These are phyloP conservation scores for Clitopilus hobsonii DNA, from an alignment of 768 basidiomycete genomes.

Conservation along the genomic window DNA sequence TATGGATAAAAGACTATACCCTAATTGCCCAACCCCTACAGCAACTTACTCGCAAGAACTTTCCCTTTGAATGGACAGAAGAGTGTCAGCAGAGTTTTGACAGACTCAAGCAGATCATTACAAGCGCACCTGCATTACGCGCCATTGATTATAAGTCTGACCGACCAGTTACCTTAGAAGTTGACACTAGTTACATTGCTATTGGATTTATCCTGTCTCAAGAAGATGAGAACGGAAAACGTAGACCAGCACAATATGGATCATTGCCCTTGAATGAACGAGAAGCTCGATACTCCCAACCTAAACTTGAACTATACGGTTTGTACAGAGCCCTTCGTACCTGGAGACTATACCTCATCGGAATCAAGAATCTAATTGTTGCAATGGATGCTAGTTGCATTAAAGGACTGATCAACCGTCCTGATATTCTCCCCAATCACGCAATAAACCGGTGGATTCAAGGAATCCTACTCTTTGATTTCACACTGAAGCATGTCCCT, in stretches of 20 bases:
- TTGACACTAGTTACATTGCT: slow-evolving; percentile 29
- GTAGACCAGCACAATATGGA: slow-evolving; percentile 23
- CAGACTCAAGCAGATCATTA: slow-evolving; percentile 18
- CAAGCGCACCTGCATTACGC: slow-evolving; percentile 18
- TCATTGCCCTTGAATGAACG: slow-evolving; percentile 32
- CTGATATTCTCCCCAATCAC: slow-evolving; percentile 28
- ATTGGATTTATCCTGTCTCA: slow-evolving; percentile 31
- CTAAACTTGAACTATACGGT: slow-evolving; percentile 32
- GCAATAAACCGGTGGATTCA: slow-evolving; percentile 38
- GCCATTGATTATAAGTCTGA: slow-evolving; percentile 26
- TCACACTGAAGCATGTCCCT: slow-evolving; percentile 31
- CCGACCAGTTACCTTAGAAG: slow-evolving; percentile 24
- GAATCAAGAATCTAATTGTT: slow-evolving; percentile 24
- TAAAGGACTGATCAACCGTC: slow-evolving; percentile 28
- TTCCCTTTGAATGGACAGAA: slow-evolving; percentile 22
- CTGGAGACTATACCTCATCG: slow-evolving; percentile 21
- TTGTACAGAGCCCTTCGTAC: slow-evolving; percentile 18
- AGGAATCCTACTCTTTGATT: slow-evolving; percentile 30
- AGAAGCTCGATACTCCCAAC: slow-evolving; percentile 21
- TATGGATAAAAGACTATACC: slow-evolving; percentile 26
- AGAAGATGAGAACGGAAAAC: slow-evolving; percentile 12
- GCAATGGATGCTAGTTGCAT: slow-evolving; percentile 35
- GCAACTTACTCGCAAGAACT: slow-evolving; percentile 19
- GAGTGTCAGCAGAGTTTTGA: slow-evolving; percentile 17
- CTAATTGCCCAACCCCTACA: slow-evolving; percentile 14